These are phyloP conservation scores for Dioszegia hungarica DNA, from an alignment of 768 basidiomycete genomes.

Conservation along the genomic window DNA sequence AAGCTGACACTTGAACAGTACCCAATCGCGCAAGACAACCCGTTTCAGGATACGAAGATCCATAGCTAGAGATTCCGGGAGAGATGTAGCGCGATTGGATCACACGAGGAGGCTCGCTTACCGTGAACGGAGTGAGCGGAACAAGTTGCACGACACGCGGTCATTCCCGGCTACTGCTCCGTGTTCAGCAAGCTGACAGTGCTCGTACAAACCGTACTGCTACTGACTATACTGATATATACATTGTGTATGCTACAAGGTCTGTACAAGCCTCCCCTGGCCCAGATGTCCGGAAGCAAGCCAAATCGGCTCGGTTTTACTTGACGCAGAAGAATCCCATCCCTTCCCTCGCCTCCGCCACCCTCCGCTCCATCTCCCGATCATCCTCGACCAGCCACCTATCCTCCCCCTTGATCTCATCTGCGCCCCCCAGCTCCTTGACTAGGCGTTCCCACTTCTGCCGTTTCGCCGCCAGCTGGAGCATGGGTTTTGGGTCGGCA, in stretches of 20 bases:
- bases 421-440: constrained; percentile 50
- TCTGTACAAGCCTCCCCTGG: no score
- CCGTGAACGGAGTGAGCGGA: no score
- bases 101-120: no score
- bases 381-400: constrained; percentile 75
- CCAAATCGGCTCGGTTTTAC: not conserved
- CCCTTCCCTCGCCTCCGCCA: constrained; percentile 73
- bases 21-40: constrained; percentile 66
- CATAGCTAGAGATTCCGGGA: constrained; percentile 18
- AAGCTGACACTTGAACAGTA: constrained; percentile 51
- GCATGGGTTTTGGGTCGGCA: constrained; percentile 77
- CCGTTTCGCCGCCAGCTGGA: constrained; percentile 65
- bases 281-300: not conserved
- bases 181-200: no score
- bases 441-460: constrained; percentile 61
- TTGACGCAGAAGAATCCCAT: constrained; percentile 67
- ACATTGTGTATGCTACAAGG: no score
- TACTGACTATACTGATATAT: no score
- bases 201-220: no score
- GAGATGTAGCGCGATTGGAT: not conserved
- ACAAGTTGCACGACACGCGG: no score
- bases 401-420: constrained; percentile 55
- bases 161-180: no score
- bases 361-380: constrained; percentile 71
- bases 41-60: constrained; percentile 69